phyloP scores from a whole-genome alignment of 1,284 basidiomycete genomes.

The Cryptococcus sp. region DNA sequence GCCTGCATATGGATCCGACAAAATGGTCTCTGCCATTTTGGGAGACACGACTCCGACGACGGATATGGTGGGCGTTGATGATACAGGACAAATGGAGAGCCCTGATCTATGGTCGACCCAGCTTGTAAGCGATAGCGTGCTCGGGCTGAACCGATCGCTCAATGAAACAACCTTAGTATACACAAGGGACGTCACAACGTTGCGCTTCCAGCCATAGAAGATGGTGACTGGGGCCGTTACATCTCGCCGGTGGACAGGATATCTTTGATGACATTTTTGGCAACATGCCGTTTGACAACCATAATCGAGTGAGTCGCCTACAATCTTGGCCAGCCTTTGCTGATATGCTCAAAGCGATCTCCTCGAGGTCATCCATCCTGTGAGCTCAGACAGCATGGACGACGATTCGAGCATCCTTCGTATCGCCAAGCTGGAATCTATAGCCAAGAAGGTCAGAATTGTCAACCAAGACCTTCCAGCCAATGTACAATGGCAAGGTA shows the following conservation, averaged over 20 bases:
- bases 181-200: constrained; percentile 32
- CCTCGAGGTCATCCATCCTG: neutral
- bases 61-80: constrained; percentile 48
- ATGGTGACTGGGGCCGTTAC: constrained; percentile 20
- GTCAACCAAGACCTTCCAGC: neutral
- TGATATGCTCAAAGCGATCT: neutral
- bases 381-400: neutral
- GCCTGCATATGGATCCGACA: constrained; percentile 46
- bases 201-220: constrained; percentile 30
- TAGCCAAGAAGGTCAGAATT: neutral
- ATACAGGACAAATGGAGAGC: constrained; percentile 47
- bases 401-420: no score
- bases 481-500: no score
- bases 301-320: constrained; percentile 9
- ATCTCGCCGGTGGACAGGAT: constrained; percentile 7
- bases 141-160: no score
- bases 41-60: constrained; percentile 43
- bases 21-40: constrained; percentile 48
- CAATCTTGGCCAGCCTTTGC: neutral
- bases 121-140: constrained; percentile 24
- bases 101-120: constrained; percentile 39
- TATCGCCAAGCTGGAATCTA: neutral
- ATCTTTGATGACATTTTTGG: constrained; percentile 36
- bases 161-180: constrained; percentile 5
- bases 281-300: constrained; percentile 9